Base-by-base conservation (phyloP, 169 alveolate species). In the Babesia sp. region DNA sequence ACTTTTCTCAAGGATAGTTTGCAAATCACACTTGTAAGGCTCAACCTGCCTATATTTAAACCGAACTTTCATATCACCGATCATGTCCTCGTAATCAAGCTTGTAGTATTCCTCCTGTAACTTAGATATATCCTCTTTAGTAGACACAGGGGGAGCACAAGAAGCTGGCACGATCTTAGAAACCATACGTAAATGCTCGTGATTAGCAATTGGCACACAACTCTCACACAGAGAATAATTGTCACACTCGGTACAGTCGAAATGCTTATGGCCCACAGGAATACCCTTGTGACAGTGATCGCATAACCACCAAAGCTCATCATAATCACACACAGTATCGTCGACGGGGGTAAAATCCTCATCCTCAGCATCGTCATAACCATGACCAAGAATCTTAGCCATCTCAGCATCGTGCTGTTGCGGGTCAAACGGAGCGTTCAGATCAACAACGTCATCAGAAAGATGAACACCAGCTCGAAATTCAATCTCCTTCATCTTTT, bases 241-340 rank as follows among this genome's bases (percentile, higher is more conserved):
- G 18, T 83, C 91, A 54, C 93, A 87, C 26, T 37, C 74, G 18
- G 51, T 79, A 55, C 93, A 87, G 56, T 87, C 93, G 29, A 68
- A 84, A 28, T 80, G 91, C 70, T 76, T 72, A 34, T 45, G 73
- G 33, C 90, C 84, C 22, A 73, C 90, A 18, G 53, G 71, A 3
- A 87, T 87, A 37, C 91, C 90, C 48, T 54, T 51, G 48, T 72
- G 29, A 59, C 93, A 87, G 51, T 78, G 68, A 66, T 87, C 93
- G 42, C 93, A 87, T 36, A 78, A 56, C 90, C 87, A 87, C 93
- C 93, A 87, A 33, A 87, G 50, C 46, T 87, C 92, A 14, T 71
- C 63, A 14, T 41, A 68, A 61, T 76, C 85, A 28, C 58, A 67
- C 46, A 41, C 28, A 48, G 34, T 22, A 39, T 44, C 39, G 26